Evolutionary conservation across 768 basidiomycete species (phyloP).

Genomic region (Amanita muscaria): DNA sequence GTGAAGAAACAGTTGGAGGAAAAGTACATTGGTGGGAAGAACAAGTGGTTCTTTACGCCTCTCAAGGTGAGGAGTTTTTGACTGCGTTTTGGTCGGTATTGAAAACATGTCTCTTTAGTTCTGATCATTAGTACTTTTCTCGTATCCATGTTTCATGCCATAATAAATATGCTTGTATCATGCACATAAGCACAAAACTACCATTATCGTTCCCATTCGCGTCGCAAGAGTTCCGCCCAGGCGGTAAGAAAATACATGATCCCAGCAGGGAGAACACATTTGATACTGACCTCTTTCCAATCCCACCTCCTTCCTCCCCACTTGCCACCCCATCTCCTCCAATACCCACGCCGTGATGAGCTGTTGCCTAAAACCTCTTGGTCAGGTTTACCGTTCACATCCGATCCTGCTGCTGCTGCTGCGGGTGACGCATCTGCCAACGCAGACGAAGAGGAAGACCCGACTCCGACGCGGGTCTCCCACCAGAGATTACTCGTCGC

Average conservation of each 20-base stretch:
- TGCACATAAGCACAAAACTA: too few species aligned
- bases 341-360: slow-evolving; percentile 18
- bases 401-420: slow-evolving; percentile 14
- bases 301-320: slow-evolving; percentile 70
- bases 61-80: slow-evolving; percentile 73
- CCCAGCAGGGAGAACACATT: slow-evolving; percentile 68
- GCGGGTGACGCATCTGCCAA: not conserved
- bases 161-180: too few species aligned
- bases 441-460: too few species aligned
- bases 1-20: slow-evolving; percentile 97
- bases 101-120: too few species aligned
- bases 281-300: slow-evolving; percentile 61
- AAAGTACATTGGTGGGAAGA: slow-evolving; percentile 87
- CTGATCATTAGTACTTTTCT: too few species aligned
- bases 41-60: slow-evolving; percentile 94
- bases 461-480: slow-evolving; percentile 23
- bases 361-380: too few species aligned
- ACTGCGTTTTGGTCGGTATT: too few species aligned
- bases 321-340: slow-evolving; percentile 35
- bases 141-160: too few species aligned
- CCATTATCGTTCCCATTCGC: slow-evolving; percentile 34
- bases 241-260: slow-evolving; percentile 74
- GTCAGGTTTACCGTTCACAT: slow-evolving; percentile 6
- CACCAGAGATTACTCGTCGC: slow-evolving; percentile 82
- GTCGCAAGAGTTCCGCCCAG: slow-evolving; percentile 51